Percentiles rank a stretch among this genome's conserved stretches.
phyloP scores from a whole-genome alignment of 2,329 filamentous ascomycete species.

The Fusarium tjaetaba region DNA sequence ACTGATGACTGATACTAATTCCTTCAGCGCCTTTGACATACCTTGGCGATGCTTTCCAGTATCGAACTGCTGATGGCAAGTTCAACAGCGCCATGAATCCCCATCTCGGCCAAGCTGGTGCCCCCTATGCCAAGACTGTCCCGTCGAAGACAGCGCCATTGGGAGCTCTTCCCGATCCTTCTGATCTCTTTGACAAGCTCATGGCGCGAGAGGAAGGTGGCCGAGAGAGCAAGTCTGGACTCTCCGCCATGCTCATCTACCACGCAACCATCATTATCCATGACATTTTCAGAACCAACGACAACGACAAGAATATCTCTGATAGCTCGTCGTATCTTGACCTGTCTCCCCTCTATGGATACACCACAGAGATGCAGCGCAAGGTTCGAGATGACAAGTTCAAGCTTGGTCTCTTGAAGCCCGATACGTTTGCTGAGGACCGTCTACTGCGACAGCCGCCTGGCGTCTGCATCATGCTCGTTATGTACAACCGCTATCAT shows the following conservation, averaged over 20 bases:
- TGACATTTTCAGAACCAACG: constrained; percentile 56
- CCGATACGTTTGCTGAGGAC: constrained; percentile 73
- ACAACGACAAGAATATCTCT: constrained; percentile 43
- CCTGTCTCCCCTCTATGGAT: constrained; percentile 56
- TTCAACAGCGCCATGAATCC: constrained; percentile 44
- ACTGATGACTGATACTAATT: neutral
- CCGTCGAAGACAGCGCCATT: constrained; percentile 38
- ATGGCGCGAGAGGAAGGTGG: constrained; percentile 39
- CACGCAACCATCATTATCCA: constrained; percentile 63
- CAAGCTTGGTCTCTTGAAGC: constrained; percentile 53
- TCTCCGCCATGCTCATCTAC: constrained; percentile 59
- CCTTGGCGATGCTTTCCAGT: constrained; percentile 39
- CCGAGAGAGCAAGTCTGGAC: constrained; percentile 52
- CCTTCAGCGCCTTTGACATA: constrained; percentile 23
- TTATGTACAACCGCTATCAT: constrained; percentile 82
- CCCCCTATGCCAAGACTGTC: constrained; percentile 45
- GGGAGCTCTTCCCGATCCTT: constrained; percentile 44
- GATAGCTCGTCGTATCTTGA: constrained; percentile 59
- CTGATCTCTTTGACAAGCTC: constrained; percentile 46
- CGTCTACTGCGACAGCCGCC: constrained; percentile 72
- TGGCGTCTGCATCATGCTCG: constrained; percentile 72
- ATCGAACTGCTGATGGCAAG: constrained; percentile 43
- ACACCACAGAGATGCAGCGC: constrained; percentile 46
- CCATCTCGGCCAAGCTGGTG: constrained; percentile 45
- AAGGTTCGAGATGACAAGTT: constrained; percentile 47